Conservation (phyloP, 352 stramenopile species). For the Globisporangium cystogenes region DNA sequence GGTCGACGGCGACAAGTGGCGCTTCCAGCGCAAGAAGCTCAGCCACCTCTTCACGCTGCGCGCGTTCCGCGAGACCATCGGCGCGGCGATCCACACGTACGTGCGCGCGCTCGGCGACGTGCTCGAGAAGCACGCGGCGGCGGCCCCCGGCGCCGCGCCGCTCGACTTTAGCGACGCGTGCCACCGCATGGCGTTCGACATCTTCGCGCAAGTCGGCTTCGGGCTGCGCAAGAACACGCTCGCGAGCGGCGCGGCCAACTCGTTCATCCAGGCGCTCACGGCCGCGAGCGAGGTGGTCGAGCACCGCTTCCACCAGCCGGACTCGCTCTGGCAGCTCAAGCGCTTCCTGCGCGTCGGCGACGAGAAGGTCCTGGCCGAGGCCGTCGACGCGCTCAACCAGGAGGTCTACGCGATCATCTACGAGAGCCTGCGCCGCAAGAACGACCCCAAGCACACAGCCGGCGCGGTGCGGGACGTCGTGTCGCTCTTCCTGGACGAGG, state of each 20-base stretch:
- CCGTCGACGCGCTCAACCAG: slow-evolving; percentile 26
- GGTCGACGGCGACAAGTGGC: slow-evolving; percentile 25
- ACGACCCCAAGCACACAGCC: slow-evolving; percentile 8
- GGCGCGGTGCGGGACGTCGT: slow-evolving; percentile 27
- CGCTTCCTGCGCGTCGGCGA: slow-evolving; percentile 34
- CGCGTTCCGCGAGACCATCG: slow-evolving; percentile 21
- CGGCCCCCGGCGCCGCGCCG: background rate
- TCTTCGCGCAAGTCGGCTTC: slow-evolving; percentile 52
- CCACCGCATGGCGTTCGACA: slow-evolving; percentile 46
- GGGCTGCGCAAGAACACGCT: slow-evolving; percentile 44
- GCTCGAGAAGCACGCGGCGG: slow-evolving; percentile 11
- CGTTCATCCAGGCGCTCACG: slow-evolving; percentile 48
- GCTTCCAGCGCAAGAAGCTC: slow-evolving; percentile 24
- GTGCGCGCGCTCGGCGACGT: slow-evolving; percentile 19
- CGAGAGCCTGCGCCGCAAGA: slow-evolving; percentile 32
- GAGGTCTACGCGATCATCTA: slow-evolving; percentile 44
- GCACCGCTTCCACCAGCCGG: slow-evolving; percentile 37
- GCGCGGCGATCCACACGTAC: slow-evolving; percentile 27
- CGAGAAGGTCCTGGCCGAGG: slow-evolving; percentile 30
- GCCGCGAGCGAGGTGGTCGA: slow-evolving; percentile 23
- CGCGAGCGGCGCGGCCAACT: slow-evolving; percentile 22
- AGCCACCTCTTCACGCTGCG: slow-evolving; percentile 27
- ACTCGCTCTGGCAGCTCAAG: slow-evolving; percentile 54
- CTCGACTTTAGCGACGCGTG: slow-evolving; percentile 22
- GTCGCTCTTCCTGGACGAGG: slow-evolving; percentile 35